phyloP scores from a whole-genome alignment of 495 filamentous ascomycete species.

The Neurospora sp. region DNA sequence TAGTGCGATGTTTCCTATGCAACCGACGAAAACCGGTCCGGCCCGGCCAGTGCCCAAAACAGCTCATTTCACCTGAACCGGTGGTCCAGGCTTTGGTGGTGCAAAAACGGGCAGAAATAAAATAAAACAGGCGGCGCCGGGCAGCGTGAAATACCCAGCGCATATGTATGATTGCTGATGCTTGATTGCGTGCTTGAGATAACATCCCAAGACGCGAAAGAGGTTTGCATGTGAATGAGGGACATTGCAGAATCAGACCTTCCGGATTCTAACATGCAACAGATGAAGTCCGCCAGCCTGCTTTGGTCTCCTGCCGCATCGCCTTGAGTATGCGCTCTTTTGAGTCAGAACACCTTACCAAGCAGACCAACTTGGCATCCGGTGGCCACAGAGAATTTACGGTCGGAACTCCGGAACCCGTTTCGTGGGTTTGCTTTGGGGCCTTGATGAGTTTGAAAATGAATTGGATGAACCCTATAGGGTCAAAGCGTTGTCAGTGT shows the following conservation, averaged over 20 bases:
- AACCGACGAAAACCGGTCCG: background rate
- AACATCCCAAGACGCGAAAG: background rate
- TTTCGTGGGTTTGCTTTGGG: background rate
- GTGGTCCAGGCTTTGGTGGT: background rate
- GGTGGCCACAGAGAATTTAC: background rate
- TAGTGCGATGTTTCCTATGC: background rate
- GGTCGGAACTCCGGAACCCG: background rate
- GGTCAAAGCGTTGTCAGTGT: background rate
- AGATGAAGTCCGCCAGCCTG: background rate
- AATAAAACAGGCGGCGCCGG: background rate
- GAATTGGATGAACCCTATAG: background rate
- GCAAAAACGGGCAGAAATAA: background rate
- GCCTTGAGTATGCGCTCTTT: background rate
- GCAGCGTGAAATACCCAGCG: background rate
- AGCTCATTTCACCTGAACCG: background rate
- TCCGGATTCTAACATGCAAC: background rate
- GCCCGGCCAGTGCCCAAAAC: background rate
- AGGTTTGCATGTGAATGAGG: background rate
- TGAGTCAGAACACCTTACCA: background rate
- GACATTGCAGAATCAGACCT: background rate
- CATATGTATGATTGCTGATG: background rate
- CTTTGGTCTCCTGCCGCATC: background rate
- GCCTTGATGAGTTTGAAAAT: background rate
- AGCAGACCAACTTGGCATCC: background rate
- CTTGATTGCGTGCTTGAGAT: background rate